Conservation (phyloP, 176 grass and related monocot genomes). For the Oryza australiensis region DNA sequence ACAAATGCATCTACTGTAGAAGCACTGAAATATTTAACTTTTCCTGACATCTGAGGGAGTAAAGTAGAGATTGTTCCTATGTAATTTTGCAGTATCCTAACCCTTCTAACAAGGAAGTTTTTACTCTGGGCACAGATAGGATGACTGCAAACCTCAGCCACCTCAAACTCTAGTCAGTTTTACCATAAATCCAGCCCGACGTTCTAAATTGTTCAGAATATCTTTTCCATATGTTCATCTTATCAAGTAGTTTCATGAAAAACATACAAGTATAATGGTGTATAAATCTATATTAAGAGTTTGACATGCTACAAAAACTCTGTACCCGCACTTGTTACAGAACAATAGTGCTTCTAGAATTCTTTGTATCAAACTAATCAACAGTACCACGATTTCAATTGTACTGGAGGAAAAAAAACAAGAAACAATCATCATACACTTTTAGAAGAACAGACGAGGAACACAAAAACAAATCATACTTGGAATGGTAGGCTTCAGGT, state of each 20-base stretch:
- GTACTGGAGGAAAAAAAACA: slow-evolving; percentile 7
- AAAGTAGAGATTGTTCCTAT: not conserved
- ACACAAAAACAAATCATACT: slow-evolving; percentile 46
- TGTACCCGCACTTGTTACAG: not conserved
- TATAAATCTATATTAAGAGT: slow-evolving; percentile 5
- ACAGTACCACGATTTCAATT: slow-evolving; percentile 6
- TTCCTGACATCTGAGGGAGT: not conserved
- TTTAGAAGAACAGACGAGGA: slow-evolving; percentile 13
- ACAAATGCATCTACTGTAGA: not conserved
- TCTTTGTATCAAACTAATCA: slow-evolving; percentile 11
- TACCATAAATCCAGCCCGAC: not conserved
- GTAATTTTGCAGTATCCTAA: slow-evolving; percentile 15
- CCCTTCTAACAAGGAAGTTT: slow-evolving; percentile 1
- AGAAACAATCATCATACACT: slow-evolving; percentile 30
- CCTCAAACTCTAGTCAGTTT: not conserved
- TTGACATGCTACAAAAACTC: slow-evolving; percentile 9
- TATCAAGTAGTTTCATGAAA: slow-evolving; percentile 16
- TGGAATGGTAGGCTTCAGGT: slow-evolving; percentile 80
- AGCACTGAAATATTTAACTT: not conserved
- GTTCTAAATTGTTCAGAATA: not conserved
- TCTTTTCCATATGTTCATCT: not conserved
- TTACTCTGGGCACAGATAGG: not conserved
- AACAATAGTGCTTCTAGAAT: not conserved
- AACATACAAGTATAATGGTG: not conserved
- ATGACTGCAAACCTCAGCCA: not conserved